Conservation (phyloP, 371 early-diverging fungal genomes). For the Phascolomyces articulosus region DNA sequence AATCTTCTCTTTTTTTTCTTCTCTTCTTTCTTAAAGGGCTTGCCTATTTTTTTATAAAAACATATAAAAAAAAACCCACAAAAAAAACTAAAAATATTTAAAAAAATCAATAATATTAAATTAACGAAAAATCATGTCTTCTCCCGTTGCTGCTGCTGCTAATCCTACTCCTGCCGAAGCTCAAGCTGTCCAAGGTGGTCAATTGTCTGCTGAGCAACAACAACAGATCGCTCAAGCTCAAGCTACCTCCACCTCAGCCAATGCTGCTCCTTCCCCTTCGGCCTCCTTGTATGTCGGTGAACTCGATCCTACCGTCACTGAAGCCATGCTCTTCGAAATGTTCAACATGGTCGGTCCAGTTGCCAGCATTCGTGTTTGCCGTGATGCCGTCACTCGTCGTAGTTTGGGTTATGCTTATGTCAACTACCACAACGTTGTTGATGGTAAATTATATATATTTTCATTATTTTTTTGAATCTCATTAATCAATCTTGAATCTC, state of each 20-base stretch:
- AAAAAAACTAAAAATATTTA: conserved; percentile 51
- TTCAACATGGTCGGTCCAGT: conserved; percentile 96
- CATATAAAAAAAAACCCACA: conserved; percentile 33
- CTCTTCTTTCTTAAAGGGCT: conserved; percentile 11
- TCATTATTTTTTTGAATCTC: not conserved
- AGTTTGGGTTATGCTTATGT: conserved; percentile 98
- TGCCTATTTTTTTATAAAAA: conserved; percentile 6
- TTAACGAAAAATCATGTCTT: conserved; percentile 45
- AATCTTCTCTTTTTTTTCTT: conserved; percentile 13
- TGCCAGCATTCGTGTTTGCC: conserved; percentile 97
- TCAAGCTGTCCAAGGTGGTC: conserved; percentile 41
- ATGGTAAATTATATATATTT: conserved; percentile 51
- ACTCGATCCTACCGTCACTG: conserved; percentile 93
- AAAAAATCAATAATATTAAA: conserved; percentile 10
- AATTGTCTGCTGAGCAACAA: conserved; percentile 61
- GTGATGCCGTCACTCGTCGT: conserved; percentile 97
- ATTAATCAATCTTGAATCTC: no score
- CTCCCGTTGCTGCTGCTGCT: conserved; percentile 48
- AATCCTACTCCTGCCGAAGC: conserved; percentile 55
- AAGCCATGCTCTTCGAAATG: conserved; percentile 96
- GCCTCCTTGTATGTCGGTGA: conserved; percentile 88
- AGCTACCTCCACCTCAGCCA: conserved; percentile 22
- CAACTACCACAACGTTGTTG: conserved; percentile 86
- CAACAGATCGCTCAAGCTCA: conserved; percentile 64
- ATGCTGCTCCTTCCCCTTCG: conserved; percentile 42